Evolutionary conservation across 2,329 filamentous ascomycete species (phyloP).

Genomic region (Sporothrix brasiliensis): DNA sequence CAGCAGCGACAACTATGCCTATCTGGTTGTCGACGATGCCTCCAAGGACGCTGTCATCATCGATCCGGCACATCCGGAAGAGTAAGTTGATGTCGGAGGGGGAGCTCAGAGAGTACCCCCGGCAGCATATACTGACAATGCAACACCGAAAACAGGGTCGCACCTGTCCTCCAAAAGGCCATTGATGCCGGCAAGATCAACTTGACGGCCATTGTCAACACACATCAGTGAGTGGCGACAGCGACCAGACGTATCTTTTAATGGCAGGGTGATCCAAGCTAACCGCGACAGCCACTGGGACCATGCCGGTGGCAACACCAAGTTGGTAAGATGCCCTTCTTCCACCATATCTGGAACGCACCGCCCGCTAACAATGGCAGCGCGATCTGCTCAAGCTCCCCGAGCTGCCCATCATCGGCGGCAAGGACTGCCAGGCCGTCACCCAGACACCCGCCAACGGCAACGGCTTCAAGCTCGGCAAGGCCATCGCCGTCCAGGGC

Average conservation of each 20-base stretch:
- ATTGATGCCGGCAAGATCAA: conserved; percentile 74
- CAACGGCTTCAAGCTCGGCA: conserved; percentile 79
- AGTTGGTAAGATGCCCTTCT: conserved; percentile 59
- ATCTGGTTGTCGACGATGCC: conserved; percentile 76
- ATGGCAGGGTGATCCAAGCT: background rate
- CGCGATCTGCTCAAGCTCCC: conserved; percentile 56
- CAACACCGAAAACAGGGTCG: conserved; percentile 50
- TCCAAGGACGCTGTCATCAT: conserved; percentile 77
- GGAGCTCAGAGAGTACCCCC: too few species aligned
- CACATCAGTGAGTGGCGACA: conserved; percentile 75
- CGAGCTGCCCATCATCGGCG: conserved; percentile 78
- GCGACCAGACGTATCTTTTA: background rate
- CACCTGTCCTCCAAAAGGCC: conserved; percentile 70
- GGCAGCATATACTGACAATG: background rate
- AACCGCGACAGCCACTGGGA: conserved; percentile 75
- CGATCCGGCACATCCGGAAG: conserved; percentile 76
- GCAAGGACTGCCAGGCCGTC: conserved; percentile 76
- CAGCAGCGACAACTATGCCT: conserved; percentile 80
- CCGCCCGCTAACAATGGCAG: conserved; percentile 34
- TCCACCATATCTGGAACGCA: background rate
- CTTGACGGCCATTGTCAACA: conserved; percentile 88
- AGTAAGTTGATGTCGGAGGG: conserved; percentile 57
- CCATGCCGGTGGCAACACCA: conserved; percentile 87
- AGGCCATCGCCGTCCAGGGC: conserved; percentile 74
- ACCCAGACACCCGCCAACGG: conserved; percentile 75